phyloP scores from a whole-genome alignment of 140 eudicot species.

The Ambrosia hybrid region DNA sequence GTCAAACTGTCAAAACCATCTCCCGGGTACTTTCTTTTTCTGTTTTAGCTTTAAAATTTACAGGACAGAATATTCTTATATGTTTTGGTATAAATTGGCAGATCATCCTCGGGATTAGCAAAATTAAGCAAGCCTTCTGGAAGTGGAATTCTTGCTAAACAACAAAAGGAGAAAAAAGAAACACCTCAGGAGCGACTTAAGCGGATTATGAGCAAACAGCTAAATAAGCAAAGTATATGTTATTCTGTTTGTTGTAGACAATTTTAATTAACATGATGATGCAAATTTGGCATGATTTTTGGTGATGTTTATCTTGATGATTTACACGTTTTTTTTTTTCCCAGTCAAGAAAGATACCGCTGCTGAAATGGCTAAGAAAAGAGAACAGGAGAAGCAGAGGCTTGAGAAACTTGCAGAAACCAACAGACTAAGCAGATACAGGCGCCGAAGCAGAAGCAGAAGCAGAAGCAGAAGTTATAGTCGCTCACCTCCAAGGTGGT shows the following conservation, averaged over 20 bases:
- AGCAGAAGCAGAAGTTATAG: constrained; percentile 91
- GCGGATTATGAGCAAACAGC: constrained; percentile 95
- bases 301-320: constrained; percentile 16
- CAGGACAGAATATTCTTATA: neutral
- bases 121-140: constrained; percentile 73
- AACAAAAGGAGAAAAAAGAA: constrained; percentile 86
- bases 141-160: constrained; percentile 64
- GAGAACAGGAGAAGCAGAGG: constrained; percentile 86
- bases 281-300: constrained; percentile 5
- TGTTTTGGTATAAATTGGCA: constrained; percentile 31
- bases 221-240: constrained; percentile 80
- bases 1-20: constrained; percentile 62
- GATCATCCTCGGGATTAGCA: constrained; percentile 80
- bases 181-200: constrained; percentile 97
- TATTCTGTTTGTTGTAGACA: constrained; percentile 18
- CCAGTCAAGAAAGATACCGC: constrained; percentile 94
- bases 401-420: constrained; percentile 95
- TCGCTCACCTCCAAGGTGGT: constrained; percentile 91
- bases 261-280: constrained; percentile 1
- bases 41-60: constrained; percentile 9
- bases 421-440: constrained; percentile 58
- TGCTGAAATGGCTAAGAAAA: constrained; percentile 90
- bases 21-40: constrained; percentile 44
- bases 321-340: constrained; percentile 17
- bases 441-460: constrained; percentile 75